A percentile compares a stretch with the other conserved stretches of the same genome.
Conservation (phyloP, 2,329 filamentous ascomycete species). For the Helminthosporium solani region DNA sequence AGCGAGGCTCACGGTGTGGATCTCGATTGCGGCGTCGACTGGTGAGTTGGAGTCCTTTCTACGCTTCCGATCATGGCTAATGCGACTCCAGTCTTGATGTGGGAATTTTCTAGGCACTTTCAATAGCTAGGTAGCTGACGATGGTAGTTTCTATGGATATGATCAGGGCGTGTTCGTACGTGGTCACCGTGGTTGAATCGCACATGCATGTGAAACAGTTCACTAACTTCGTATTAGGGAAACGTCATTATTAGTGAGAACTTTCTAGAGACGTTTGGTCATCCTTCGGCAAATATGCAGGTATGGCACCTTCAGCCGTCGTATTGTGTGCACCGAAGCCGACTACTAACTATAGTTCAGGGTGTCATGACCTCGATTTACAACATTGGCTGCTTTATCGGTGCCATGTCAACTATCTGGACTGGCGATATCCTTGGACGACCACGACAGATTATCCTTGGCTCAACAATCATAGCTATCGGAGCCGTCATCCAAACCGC, state of each 20-base stretch:
- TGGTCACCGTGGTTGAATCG: not conserved
- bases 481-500: constrained; percentile 43
- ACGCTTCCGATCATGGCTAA: not conserved
- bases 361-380: constrained; percentile 46
- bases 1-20: constrained; percentile 54
- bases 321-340: not conserved
- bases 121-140: not conserved
- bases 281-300: constrained; percentile 33
- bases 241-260: constrained; percentile 38
- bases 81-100: constrained; percentile 47
- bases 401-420: constrained; percentile 45
- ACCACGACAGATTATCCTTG: constrained; percentile 59
- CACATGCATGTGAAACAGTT: not conserved
- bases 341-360: not conserved
- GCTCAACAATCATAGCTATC: constrained; percentile 46
- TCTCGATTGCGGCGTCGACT: constrained; percentile 48
- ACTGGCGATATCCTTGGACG: constrained; percentile 61
- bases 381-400: constrained; percentile 49
- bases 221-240: constrained; percentile 21
- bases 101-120: not conserved
- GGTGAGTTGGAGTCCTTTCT: not conserved
- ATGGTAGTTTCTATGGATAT: constrained; percentile 47
- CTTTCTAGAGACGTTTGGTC: constrained; percentile 31
- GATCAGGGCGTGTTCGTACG: constrained; percentile 26
- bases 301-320: not conserved